phyloP scores from a whole-genome alignment of 805 yeast genomes.

The Candida ficus region DNA sequence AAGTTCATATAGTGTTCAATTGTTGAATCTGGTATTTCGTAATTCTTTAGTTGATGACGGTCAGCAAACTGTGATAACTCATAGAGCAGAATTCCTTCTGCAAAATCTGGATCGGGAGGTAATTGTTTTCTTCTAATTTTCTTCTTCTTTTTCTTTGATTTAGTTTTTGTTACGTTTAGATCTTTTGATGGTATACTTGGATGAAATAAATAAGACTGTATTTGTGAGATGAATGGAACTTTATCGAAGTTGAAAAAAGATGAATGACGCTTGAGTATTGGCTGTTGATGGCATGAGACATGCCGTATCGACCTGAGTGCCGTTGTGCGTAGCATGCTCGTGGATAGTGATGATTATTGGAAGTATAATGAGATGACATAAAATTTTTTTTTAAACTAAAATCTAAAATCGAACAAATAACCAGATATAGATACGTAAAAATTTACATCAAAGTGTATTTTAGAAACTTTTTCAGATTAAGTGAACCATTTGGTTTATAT shows the following conservation, averaged over 20 bases:
- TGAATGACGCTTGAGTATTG: neutral
- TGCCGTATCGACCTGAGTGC: too few species aligned
- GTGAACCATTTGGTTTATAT: too few species aligned
- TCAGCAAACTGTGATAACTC: constrained; percentile 2
- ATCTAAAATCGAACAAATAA: too few species aligned
- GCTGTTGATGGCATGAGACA: too few species aligned
- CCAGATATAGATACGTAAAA: too few species aligned
- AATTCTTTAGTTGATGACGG: neutral
- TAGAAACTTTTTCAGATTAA: too few species aligned
- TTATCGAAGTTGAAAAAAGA: neutral
- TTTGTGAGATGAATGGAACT: constrained; percentile 24
- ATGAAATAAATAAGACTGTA: neutral
- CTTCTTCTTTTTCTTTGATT: constrained; percentile 2
- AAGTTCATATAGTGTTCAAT: constrained; percentile 6
- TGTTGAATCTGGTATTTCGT: constrained; percentile 3
- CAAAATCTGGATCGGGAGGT: constrained; percentile 7
- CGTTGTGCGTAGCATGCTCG: too few species aligned
- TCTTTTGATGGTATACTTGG: neutral
- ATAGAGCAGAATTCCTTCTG: constrained; percentile 7
- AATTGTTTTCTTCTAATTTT: neutral
- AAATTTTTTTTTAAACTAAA: too few species aligned
- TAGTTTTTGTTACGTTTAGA: neutral
- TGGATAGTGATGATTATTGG: too few species aligned
- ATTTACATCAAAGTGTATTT: too few species aligned
- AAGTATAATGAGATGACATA: too few species aligned